These are phyloP conservation scores for Beauveria sp. DNA, from an alignment of 2,329 filamentous ascomycete genomes.

Conservation along the genomic window DNA sequence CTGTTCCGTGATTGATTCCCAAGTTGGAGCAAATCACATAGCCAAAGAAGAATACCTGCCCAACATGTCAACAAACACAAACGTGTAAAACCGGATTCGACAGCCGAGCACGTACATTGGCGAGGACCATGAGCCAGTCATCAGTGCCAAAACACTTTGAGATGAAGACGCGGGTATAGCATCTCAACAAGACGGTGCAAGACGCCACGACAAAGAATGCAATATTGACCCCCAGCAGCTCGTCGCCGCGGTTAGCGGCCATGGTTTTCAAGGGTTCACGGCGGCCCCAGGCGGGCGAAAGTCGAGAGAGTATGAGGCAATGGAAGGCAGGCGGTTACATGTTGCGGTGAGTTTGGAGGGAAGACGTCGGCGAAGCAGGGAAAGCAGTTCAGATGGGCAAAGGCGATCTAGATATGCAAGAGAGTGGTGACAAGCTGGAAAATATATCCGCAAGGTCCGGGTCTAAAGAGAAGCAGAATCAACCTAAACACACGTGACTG, in stretches of 20 bases:
- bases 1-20: conserved; percentile 29
- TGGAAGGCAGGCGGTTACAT: not conserved
- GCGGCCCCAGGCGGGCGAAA: not conserved
- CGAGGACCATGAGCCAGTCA: conserved; percentile 29
- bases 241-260: conserved; percentile 22
- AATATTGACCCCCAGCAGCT: conserved; percentile 26
- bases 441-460: too few relatives aligned
- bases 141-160: conserved; percentile 28
- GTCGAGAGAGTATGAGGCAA: not conserved
- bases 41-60: conserved; percentile 19
- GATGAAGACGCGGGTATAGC: conserved; percentile 25
- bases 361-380: not conserved
- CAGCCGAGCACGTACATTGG: conserved; percentile 18
- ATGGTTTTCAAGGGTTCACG: not conserved
- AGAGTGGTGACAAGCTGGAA: too few relatives aligned
- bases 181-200: conserved; percentile 22
- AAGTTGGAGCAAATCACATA: conserved; percentile 21
- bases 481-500: too few relatives aligned
- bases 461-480: too few relatives aligned
- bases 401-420: too few relatives aligned
- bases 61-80: not conserved
- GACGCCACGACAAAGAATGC: conserved; percentile 20
- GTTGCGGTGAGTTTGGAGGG: not conserved
- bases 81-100: too few relatives aligned
- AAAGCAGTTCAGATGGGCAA: too few relatives aligned